Percentiles rank a stretch among this genome's conserved stretches.
phyloP scores from a whole-genome alignment of 306 rosid species.

The Cicer pinnatifidum region DNA sequence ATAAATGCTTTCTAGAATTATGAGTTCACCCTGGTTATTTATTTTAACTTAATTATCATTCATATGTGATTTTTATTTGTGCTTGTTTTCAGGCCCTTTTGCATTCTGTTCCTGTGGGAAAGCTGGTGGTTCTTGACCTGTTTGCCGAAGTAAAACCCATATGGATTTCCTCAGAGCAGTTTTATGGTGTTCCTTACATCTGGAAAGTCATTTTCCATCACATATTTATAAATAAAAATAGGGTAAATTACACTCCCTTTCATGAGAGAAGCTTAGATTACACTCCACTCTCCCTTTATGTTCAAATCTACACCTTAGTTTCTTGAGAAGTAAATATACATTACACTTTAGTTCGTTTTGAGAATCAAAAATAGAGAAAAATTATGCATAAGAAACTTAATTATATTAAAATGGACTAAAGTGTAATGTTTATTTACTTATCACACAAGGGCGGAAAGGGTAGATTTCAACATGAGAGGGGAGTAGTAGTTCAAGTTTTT shows the following conservation, averaged over 20 bases:
- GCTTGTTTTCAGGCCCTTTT: conserved; percentile 75
- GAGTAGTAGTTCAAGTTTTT: not conserved
- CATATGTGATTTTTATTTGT: conserved; percentile 30
- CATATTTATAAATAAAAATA: conserved; percentile 34
- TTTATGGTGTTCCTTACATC: conserved; percentile 87
- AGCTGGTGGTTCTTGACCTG: conserved; percentile 86
- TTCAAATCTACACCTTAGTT: not conserved
- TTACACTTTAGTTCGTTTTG: conserved; percentile 6
- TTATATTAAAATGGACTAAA: not conserved
- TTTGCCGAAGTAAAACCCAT: conserved; percentile 92
- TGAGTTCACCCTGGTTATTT: conserved; percentile 20
- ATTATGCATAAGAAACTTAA: not conserved
- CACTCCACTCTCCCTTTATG: not conserved
- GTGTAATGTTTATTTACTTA: not conserved
- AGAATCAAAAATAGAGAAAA: not conserved
- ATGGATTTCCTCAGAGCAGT: conserved; percentile 83
- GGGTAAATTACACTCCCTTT: not conserved
- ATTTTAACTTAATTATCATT: conserved; percentile 18
- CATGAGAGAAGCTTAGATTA: not conserved
- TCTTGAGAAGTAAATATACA: not conserved
- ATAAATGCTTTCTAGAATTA: conserved; percentile 38
- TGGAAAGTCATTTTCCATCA: conserved; percentile 66
- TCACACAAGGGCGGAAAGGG: not conserved
- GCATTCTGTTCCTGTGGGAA: conserved; percentile 83
- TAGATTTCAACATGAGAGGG: not conserved